Evolutionary conservation across 1,284 basidiomycete genomes (phyloP).

Genomic region (Puccinia horiana): DNA sequence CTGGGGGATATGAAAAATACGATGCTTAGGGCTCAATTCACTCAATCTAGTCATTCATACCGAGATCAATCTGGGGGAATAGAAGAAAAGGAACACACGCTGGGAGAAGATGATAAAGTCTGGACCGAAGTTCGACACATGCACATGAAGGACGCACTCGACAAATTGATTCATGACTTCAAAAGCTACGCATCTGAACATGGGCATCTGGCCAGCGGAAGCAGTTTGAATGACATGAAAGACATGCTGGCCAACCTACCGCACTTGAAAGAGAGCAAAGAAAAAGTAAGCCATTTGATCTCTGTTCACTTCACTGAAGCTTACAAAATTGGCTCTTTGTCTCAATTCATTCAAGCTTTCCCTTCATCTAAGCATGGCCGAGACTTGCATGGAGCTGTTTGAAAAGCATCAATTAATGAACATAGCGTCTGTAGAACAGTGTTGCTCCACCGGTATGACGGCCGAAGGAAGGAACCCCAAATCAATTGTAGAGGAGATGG

Average conservation of each 20-base stretch:
- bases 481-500: constrained; percentile 95
- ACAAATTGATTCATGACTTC: constrained; percentile 49
- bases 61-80: constrained; percentile 43
- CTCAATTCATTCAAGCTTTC: constrained; percentile 67
- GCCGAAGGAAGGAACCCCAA: constrained; percentile 88
- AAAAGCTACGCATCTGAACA: constrained; percentile 59
- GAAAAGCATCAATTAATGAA: constrained; percentile 80
- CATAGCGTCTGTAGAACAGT: constrained; percentile 83
- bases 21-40: neutral
- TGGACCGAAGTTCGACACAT: constrained; percentile 50
- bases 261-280: constrained; percentile 91
- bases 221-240: constrained; percentile 94
- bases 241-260: constrained; percentile 96
- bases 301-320: neutral
- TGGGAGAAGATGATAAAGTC: constrained; percentile 48
- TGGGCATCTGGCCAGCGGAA: constrained; percentile 61
- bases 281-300: constrained; percentile 63
- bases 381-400: constrained; percentile 93
- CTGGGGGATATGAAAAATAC: too few relatives aligned
- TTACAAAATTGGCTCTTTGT: neutral
- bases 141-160: constrained; percentile 49
- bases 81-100: constrained; percentile 48
- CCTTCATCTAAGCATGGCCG: constrained; percentile 92
- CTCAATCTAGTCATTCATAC: constrained; percentile 28
- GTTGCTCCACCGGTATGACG: constrained; percentile 85